Base-by-base conservation (phyloP, 2,329 filamentous ascomycete species). In the Aureobasidium zeae region DNA sequence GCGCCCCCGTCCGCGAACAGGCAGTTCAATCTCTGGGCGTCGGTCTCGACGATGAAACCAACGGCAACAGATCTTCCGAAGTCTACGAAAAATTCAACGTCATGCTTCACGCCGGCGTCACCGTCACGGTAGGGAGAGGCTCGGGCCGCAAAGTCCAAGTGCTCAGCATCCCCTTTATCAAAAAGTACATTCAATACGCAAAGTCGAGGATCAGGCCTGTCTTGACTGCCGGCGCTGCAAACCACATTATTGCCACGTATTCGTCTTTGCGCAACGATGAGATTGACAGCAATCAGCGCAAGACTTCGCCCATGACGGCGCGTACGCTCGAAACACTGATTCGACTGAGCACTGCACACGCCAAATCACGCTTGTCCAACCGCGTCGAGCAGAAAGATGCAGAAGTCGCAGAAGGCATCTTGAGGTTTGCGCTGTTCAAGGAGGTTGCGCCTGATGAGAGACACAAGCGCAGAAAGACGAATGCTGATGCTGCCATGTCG, bases 151-250 rank as follows among this genome's bases (percentile, higher is more conserved):
- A 83, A 51, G 77, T 84, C 4, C 87, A 95, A 61, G 85, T 98
- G 11, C 71, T 98, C 43, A 94, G 85, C 66, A 95, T 98, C 48
- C 85, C 88, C 0, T 98, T 98, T 66, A 87, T 98, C 71, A 98
- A 98, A 70, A 98, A 98, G 67, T 98, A 95, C 63, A 93, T 98
- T 33, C 91, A 98, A 60, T 98, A 98, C 63, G 87, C 91, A 51
- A 98, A 98, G 69, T 83, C 77, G 25, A 74, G 91, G 58, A 76
- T 94, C 57, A 93, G 87, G 73, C 91, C 91, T 0, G 71, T 94
- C 29, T 70, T 98, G 49, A 94, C 88, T 0, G 86, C 91, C 58
- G 86, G 86, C 32, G 89, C 91, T 5, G 86, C 87, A 9, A 86
- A 95, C 54, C 85, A 93, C 51, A 94, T 98, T 57, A 81, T 88